phyloP scores from a whole-genome alignment of 2,329 filamentous ascomycete genomes.

The Monosporascus sp. region DNA sequence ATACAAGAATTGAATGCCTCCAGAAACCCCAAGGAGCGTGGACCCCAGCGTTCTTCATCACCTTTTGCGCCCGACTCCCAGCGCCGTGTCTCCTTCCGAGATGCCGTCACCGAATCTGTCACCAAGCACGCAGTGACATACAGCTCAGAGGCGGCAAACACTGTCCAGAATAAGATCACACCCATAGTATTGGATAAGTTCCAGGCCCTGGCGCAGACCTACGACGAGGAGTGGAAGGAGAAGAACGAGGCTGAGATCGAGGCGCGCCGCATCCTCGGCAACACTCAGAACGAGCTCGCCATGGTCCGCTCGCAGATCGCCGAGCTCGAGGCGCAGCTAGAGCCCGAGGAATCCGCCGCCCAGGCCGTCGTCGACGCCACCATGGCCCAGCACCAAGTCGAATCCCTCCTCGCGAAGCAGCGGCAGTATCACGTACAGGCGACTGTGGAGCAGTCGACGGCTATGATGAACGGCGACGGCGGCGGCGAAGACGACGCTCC shows the following conservation, averaged over 20 bases:
- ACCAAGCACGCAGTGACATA: constrained; percentile 40
- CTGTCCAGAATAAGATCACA: constrained; percentile 63
- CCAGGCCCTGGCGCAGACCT: constrained; percentile 62
- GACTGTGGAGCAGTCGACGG: constrained; percentile 46
- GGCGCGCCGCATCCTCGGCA: constrained; percentile 59
- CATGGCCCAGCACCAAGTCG: constrained; percentile 41
- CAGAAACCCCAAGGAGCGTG: constrained; percentile 56
- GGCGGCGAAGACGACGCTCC: constrained; percentile 38
- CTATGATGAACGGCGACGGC: constrained; percentile 41
- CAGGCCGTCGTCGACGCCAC: constrained; percentile 49
- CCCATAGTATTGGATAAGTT: constrained; percentile 68
- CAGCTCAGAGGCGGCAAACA: constrained; percentile 61
- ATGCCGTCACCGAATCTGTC: constrained; percentile 40
- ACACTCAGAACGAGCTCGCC: constrained; percentile 63
- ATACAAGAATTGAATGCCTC: constrained; percentile 70
- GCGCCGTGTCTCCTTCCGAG: constrained; percentile 48
- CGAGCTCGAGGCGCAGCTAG: constrained; percentile 50
- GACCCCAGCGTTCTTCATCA: constrained; percentile 70
- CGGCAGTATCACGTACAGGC: constrained; percentile 48
- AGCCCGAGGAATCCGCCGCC: constrained; percentile 48
- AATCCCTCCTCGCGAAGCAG: constrained; percentile 46
- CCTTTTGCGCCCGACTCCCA: constrained; percentile 60
- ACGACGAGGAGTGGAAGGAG: constrained; percentile 70
- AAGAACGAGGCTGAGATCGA: constrained; percentile 67
- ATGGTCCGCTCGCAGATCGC: constrained; percentile 54